Base-by-base conservation (phyloP, 306 rosid genomes). In the Ziziphus jujuba region DNA sequence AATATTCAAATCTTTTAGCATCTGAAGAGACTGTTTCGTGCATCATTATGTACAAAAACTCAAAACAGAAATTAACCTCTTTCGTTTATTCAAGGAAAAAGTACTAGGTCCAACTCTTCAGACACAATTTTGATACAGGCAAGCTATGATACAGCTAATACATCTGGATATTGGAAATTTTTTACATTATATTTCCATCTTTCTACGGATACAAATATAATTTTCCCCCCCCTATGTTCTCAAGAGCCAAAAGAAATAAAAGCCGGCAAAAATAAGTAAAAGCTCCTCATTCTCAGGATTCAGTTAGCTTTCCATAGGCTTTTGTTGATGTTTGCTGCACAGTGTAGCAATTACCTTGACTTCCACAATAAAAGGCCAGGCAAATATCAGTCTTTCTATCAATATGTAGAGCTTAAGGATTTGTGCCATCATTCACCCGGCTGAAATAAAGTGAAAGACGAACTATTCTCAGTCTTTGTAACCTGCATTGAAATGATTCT, bases 391-490 rank as follows among this genome's bases (percentile, higher is more conserved):
- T 56, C 55, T 71, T 66, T 76, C 20, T 43, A 67, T 55, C 69
- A 56, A 68, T 57, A 66, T 40, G 40, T 54, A 63, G 66, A 71
- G 45, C 62, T 63, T 43, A 56, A 38, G 43, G 35, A 63, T 23
- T 38, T 47, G 69, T 48, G 44, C 36, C 59, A 49, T 87, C 84
- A 88, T 77, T 90, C 85, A 60, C 86, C 87, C 0, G 82, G 83
- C 66, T 50, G 85, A 77, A 86, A 87, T 67, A 90, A 70, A 5
- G 83, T 70, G 80, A 80, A 93, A 15, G 84, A 71, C 75, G 96
- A 82, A 78, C 92, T 85, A 28, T 87, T 67, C 84, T 93, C 89
- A 0, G 97, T 88, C 84, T 93, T 88, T 7, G 90, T 82, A 66
- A 84, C 96, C 98, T 93, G 91, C 96, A 87, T 65, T 34, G 35